A percentile compares a stretch with the other conserved stretches of the same genome.
Conservation (phyloP, 257 asterid species). For the Solanum paucissectum region DNA sequence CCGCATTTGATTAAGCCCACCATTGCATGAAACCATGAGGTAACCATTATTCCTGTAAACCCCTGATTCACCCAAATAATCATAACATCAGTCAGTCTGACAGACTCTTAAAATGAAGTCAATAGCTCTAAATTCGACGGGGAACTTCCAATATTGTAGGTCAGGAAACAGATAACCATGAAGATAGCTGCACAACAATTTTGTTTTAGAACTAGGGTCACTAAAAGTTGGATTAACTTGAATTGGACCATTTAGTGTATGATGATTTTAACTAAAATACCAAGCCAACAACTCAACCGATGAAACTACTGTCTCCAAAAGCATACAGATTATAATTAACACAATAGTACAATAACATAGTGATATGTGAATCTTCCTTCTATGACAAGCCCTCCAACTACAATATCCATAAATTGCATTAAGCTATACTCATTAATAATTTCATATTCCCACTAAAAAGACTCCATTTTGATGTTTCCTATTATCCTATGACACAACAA, state of each 20-base stretch:
- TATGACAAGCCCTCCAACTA: background rate
- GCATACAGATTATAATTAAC: background rate
- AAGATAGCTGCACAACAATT: background rate
- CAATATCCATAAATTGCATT: background rate
- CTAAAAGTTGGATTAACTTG: background rate
- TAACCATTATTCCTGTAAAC: conserved; percentile 56
- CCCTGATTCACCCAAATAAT: conserved; percentile 24
- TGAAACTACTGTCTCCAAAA: background rate
- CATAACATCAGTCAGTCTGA: background rate
- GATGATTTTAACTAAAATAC: background rate
- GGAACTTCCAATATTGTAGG: background rate
- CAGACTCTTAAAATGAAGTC: background rate
- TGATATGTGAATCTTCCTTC: background rate
- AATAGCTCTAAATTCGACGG: background rate
- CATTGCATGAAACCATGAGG: conserved; percentile 69
- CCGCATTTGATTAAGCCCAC: conserved; percentile 78
- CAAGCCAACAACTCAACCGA: background rate
- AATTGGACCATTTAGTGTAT: background rate
- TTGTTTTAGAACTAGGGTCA: background rate
- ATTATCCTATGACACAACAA: background rate
- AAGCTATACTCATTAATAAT: background rate
- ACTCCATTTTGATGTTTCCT: background rate
- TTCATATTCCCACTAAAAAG: background rate
- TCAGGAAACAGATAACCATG: background rate
- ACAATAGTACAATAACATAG: background rate